Evolutionary conservation across 805 yeast genomes (phyloP).

Genomic region (Priceomyces haplophilus): DNA sequence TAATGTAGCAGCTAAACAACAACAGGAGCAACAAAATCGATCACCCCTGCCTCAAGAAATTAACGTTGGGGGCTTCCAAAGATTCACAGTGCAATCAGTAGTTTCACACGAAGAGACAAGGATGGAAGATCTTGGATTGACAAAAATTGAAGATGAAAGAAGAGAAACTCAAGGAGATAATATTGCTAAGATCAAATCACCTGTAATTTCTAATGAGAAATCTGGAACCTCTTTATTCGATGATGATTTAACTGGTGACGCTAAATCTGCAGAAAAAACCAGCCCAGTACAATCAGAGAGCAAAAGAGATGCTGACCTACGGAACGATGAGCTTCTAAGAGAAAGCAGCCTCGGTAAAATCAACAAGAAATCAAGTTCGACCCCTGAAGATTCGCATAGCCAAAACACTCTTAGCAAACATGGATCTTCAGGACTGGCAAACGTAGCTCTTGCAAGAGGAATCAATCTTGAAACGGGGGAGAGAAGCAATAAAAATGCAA

Average conservation of each 20-base stretch:
- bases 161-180: not conserved
- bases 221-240: not conserved
- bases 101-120: not conserved
- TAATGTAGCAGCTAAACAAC: slow-evolving; percentile 48
- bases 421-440: slow-evolving; percentile 46
- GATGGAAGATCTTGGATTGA: not conserved
- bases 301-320: not conserved
- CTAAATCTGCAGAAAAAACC: not conserved
- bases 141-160: not conserved
- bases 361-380: slow-evolving; percentile 21
- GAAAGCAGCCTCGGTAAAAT: slow-evolving; percentile 3
- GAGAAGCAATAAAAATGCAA: slow-evolving; percentile 46
- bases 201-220: too few species aligned
- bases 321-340: not conserved
- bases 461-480: slow-evolving; percentile 33
- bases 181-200: not conserved
- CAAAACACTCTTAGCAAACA: slow-evolving; percentile 3
- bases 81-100: not conserved
- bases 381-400: slow-evolving; percentile 8
- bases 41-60: slow-evolving; percentile 6
- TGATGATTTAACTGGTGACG: not conserved
- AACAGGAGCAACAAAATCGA: slow-evolving; percentile 17
- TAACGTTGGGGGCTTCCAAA: not conserved
- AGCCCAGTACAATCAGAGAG: not conserved
- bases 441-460: slow-evolving; percentile 39